Percentiles rank a stretch among this genome's conserved stretches.
Evolutionary conservation across 257 asterid genomes (phyloP).

Genomic region (Thymus quinquecostatus): DNA sequence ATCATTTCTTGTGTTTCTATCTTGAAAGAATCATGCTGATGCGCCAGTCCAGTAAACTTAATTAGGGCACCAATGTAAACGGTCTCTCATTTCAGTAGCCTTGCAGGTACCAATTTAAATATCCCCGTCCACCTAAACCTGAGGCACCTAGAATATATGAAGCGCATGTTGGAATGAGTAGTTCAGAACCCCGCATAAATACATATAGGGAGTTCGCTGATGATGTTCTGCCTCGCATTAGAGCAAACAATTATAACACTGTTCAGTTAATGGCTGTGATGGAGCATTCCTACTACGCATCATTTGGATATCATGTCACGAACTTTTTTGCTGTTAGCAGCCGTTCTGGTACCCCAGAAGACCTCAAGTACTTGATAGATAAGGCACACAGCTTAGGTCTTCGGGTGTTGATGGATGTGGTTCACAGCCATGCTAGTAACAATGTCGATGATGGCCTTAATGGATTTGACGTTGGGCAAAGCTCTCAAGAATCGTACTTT

Average conservation of each 20-base stretch:
- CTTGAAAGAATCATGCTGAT: constrained; percentile 17
- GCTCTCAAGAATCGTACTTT: constrained; percentile 92
- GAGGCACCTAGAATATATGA: constrained; percentile 86
- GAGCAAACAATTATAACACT: constrained; percentile 81
- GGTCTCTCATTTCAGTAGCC: constrained; percentile 22
- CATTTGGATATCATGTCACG: constrained; percentile 95
- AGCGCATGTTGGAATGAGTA: constrained; percentile 99
- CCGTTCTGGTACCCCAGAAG: constrained; percentile 96
- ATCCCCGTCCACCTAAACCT: constrained; percentile 84
- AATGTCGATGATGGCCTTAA: constrained; percentile 87
- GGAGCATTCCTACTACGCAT: constrained; percentile 95
- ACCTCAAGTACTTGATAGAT: constrained; percentile 90
- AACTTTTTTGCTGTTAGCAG: constrained; percentile 94
- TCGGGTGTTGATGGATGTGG: constrained; percentile 84
- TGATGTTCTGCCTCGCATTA: constrained; percentile 80
- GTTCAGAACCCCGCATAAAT: constrained; percentile 75
- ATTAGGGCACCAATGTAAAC: constrained; percentile 21
- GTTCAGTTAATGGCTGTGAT: constrained; percentile 92
- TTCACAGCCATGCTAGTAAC: constrained; percentile 96
- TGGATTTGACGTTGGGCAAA: constrained; percentile 90
- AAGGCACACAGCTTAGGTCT: constrained; percentile 95
- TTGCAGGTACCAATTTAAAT: constrained; percentile 79
- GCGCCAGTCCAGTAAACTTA: constrained; percentile 5
- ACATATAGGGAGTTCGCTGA: constrained; percentile 92
- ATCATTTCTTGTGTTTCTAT: constrained; percentile 1